Base-by-base conservation (phyloP, 2,329 filamentous ascomycete species). In the Bertia moriformis region DNA sequence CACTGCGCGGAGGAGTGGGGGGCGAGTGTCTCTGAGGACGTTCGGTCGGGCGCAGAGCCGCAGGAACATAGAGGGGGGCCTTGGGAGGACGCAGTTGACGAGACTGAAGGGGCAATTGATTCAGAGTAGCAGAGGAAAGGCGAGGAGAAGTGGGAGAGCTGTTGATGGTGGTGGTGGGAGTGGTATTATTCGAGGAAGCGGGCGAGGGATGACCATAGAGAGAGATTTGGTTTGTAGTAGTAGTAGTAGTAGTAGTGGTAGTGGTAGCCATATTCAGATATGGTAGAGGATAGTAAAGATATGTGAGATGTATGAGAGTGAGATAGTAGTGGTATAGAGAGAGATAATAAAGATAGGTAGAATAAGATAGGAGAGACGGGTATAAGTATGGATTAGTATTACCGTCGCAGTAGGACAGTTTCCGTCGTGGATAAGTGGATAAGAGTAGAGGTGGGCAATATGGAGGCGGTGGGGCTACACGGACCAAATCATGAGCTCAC, bases 11-110 rank as follows among this genome's bases (percentile, higher is more conserved):
- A 14, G 65, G 65, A 4, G 63, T 67, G 41, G 57, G 59, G 41
- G 63, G 55, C 46, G 62, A 59, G 1, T 56, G 46, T 39, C 56
- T 62, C 38, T 56, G 52, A 13, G 67, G 64, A 41, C 65, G 62
- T 53, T 78, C 69, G 19, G 73, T 78, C 39, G 69, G 73, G 40
- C 75, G 65, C 44, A 79, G 58, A 4, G 69, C 74, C 10, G 75
- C 75, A 18, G 75, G 75, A 17, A 78, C 67, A 50, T 78, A 78
- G 39, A 78, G 61, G 20, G 74, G 73, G 17, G 66, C 65, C 53
- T 76, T 74, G 38, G 66, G 66, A 17, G 70, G 71, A 40, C 72
- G 69, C 42, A 78, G 57, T 55, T 77, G 71, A 43, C 68, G 67
- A 18, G 63, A 62, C 43, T 69, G 66, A 32, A 62, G 45, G 2